Evolutionary conservation across 225 moss, liverwort and hornwort genomes (phyloP), one percentile per base, ranked within the genome.

Genomic region (Rhytidiadelphus loreus): DNA sequence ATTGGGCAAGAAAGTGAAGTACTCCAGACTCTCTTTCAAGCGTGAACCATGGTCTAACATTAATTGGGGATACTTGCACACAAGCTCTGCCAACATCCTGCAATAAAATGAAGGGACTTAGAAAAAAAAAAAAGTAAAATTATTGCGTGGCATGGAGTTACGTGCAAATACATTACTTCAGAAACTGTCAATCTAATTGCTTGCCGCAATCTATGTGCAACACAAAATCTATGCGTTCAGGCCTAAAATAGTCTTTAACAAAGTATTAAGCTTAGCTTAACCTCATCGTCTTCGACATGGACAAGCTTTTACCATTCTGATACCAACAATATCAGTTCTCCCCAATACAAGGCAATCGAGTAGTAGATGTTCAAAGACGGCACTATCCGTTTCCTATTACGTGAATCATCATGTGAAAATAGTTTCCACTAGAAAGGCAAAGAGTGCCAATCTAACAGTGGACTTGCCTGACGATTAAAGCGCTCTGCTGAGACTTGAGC

Each of bases 401-500:
- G 69, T 53, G 58, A 66, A 73, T 57, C 48, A 83, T 86, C 73
- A 88, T 82, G 60, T 83, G 85, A 73, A 85, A 83, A 83, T 73
- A 83, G 33, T n/a, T 55, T 80, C 56, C 55, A 62, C 29, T n/a
- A n/a, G n/a, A n/a, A n/a, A n/a, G n/a, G n/a, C n/a, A n/a, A n/a
- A n/a, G n/a, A n/a, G n/a, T n/a, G n/a, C n/a, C n/a, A n/a, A n/a
- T n/a, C n/a, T n/a, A n/a, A n/a, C n/a, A n/a, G 22, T 53, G 43
- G 61, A 91, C 97, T 94, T 95, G 93, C 97, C 97, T 97, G 95
- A 97, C 94, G 86, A 97, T 93, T 68, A 96, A 92, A 85, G 94
- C 91, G 90, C 97, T 96, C 75, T 96, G 95, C 88, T 97, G 96
- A 91, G 97, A 95, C 84, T 95, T 96, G 86, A 93, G 95, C 52